These are phyloP conservation scores for Wickerhamomyces ciferrii DNA, from an alignment of 805 yeast species.

Conservation along the genomic window DNA sequence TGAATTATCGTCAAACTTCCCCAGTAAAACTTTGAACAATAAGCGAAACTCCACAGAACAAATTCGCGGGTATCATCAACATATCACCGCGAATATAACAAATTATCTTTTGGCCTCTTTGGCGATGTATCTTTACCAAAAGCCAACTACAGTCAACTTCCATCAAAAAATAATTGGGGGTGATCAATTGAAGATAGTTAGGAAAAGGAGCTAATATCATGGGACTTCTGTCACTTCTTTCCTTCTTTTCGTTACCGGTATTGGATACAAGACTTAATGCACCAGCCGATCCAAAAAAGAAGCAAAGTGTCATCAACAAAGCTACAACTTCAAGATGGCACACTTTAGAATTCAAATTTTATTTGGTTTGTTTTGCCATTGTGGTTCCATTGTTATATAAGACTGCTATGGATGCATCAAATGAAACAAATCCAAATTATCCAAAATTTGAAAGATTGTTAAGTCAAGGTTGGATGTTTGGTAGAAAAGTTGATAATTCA, in stretches of 20 bases:
- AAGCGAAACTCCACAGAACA: neutral
- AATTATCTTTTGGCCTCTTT: neutral
- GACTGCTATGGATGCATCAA: constrained; percentile 78
- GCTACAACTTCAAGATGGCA: constrained; percentile 54
- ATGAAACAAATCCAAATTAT: constrained; percentile 70
- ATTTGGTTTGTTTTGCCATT: constrained; percentile 54
- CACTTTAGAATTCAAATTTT: constrained; percentile 70
- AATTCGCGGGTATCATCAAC: neutral
- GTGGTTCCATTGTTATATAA: constrained; percentile 80
- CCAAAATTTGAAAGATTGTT: constrained; percentile 53
- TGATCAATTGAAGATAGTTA: neutral
- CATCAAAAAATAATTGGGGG: too few relatives aligned
- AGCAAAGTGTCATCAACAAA: constrained; percentile 11
- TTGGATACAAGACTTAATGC: constrained; percentile 37
- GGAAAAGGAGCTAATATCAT: neutral
- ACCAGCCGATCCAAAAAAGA: constrained; percentile 23
- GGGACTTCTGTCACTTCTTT: constrained; percentile 2
- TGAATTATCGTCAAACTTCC: too few relatives aligned
- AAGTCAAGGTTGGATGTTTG: constrained; percentile 84
- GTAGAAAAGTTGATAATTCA: constrained; percentile 87
- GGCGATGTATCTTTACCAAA: neutral
- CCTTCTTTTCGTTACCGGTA: constrained; percentile 31
- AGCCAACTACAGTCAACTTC: neutral
- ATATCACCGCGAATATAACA: neutral
- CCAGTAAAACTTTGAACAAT: neutral